Percentiles rank a stretch among this genome's conserved stretches.
These are phyloP conservation scores for Phoma sp. DNA, from an alignment of 2,329 filamentous ascomycete genomes.

Conservation along the genomic window DNA sequence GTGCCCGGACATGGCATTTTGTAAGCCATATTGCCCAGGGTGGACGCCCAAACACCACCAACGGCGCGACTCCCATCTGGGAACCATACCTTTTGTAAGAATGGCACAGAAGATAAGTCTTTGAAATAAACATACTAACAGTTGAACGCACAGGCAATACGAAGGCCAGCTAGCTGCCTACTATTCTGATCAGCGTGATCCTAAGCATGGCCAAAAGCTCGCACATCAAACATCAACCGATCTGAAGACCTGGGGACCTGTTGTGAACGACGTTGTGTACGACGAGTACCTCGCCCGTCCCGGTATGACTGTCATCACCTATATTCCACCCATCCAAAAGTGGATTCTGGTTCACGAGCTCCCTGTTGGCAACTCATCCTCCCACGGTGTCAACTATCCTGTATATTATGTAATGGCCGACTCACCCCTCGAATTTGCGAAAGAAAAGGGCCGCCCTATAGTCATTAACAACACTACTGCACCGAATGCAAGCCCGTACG, in stretches of 20 bases:
- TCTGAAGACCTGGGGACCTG: conserved; percentile 29
- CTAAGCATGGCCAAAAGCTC: conserved; percentile 33
- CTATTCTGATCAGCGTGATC: conserved; percentile 37
- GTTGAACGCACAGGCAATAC: conserved; percentile 3
- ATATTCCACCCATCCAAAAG: conserved; percentile 26
- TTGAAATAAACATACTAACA: background rate
- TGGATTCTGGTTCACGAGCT: conserved; percentile 33
- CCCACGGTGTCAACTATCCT: conserved; percentile 20
- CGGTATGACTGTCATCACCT: conserved; percentile 31
- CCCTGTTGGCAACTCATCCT: conserved; percentile 18
- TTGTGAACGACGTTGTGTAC: conserved; percentile 30
- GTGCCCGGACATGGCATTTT: conserved; percentile 29
- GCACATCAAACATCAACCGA: conserved; percentile 27
- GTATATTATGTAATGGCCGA: conserved; percentile 32
- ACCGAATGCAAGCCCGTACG: conserved; percentile 28
- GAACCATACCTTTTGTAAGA: conserved; percentile 29
- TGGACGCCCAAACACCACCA: conserved; percentile 17
- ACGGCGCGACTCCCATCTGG: conserved; percentile 32
- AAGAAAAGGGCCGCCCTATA: conserved; percentile 20
- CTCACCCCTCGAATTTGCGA: conserved; percentile 24
- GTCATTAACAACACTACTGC: conserved; percentile 25
- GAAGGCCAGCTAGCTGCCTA: conserved; percentile 26
- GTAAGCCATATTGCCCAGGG: conserved; percentile 31
- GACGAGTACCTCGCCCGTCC: conserved; percentile 25
- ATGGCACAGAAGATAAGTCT: background rate